Conservation (phyloP, 2,329 filamentous ascomycete genomes). For the Penicillium glabrum region DNA sequence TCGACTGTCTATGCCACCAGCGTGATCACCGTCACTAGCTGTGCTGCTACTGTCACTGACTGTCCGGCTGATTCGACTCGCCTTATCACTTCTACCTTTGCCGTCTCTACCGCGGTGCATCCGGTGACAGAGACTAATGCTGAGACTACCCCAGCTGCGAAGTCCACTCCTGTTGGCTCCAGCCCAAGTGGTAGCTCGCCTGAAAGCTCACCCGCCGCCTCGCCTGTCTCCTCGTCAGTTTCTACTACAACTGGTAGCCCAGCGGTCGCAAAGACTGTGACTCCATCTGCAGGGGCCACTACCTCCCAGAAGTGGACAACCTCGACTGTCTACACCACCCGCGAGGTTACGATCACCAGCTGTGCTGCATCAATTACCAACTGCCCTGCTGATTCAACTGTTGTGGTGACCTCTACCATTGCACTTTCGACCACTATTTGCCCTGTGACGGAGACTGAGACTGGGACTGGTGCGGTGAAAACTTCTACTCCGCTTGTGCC, state of each 20-base stretch:
- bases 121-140: constrained; percentile 34
- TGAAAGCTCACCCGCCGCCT: background rate
- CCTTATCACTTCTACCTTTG: constrained; percentile 55
- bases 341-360: constrained; percentile 39
- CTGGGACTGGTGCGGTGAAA: background rate
- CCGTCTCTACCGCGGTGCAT: constrained; percentile 61
- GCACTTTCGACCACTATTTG: constrained; percentile 61
- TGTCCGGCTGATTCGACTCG: constrained; percentile 54
- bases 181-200: background rate
- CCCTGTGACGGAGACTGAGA: constrained; percentile 39
- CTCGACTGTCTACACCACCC: constrained; percentile 40
- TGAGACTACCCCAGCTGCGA: constrained; percentile 20
- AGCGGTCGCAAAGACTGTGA: background rate
- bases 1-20: constrained; percentile 40
- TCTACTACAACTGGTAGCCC: background rate
- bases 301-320: constrained; percentile 26
- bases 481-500: background rate
- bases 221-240: background rate
- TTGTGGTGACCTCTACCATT: constrained; percentile 55
- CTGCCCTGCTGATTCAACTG: constrained; percentile 54
- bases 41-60: constrained; percentile 41
- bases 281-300: background rate
- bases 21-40: constrained; percentile 40
- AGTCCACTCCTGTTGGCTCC: background rate
- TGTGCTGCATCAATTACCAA: constrained; percentile 42